Evolutionary conservation across 495 filamentous ascomycete species (phyloP).

Genomic region (Alectoria sarmentosa): DNA sequence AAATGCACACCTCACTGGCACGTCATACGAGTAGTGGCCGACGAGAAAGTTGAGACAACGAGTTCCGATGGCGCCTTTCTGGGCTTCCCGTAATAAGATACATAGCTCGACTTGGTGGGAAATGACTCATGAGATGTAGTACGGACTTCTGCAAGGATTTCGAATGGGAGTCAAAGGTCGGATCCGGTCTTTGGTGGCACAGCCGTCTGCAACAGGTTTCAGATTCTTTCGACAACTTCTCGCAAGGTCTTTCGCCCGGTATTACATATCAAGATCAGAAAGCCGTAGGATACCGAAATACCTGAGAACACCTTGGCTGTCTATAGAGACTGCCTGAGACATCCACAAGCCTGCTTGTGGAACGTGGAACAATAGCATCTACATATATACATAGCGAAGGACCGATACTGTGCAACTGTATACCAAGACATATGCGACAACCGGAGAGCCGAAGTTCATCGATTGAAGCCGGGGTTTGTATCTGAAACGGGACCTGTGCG

Average conservation of each 20-base stretch:
- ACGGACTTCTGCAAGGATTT: background rate
- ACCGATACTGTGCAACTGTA: background rate
- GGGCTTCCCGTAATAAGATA: background rate
- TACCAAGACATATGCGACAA: background rate
- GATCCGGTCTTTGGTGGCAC: background rate
- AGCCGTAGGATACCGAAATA: background rate
- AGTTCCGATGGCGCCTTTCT: background rate
- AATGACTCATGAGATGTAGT: no score
- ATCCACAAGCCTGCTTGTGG: no score
- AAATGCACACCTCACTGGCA: background rate
- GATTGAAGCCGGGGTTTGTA: background rate
- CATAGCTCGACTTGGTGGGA: background rate
- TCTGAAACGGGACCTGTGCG: constrained; percentile 14
- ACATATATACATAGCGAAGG: background rate
- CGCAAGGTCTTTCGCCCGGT: background rate
- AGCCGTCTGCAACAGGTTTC: background rate
- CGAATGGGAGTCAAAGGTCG: background rate
- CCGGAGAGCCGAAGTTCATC: background rate
- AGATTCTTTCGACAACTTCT: background rate
- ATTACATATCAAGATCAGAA: background rate
- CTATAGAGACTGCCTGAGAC: background rate
- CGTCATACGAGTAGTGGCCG: background rate
- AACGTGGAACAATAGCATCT: background rate
- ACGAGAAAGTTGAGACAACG: background rate
- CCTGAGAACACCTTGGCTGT: background rate